Base-by-base conservation (phyloP, 331 rosid genomes). In the Prunus yedoensis region DNA sequence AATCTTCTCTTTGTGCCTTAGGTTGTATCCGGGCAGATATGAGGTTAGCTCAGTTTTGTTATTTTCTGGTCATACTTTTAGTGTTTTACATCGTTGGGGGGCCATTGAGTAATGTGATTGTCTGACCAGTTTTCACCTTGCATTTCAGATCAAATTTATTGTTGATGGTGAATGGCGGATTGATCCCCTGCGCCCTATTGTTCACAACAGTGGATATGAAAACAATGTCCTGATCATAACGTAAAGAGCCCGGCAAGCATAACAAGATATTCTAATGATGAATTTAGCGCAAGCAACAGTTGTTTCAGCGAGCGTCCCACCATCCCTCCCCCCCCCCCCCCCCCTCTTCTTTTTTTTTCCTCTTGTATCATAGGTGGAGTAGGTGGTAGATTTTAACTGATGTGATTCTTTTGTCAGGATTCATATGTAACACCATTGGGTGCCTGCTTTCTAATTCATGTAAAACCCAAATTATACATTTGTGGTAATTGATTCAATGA, bases 131-230 rank as follows among this genome's bases (percentile, higher is more conserved):
- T 51, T 65, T 77, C 8, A 9, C 30, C 76, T 63, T 38, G 30
- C 80, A 32, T 68, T 76, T 70, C 93, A 95, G 98, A 91, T 92
- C 45, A 95, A 95, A 74, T 95, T 95, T 90, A 82, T 95, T 46
- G 99, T 93, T 66, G 99, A 95, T 57, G 98, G 98, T 17, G 83
- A 88, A 80, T 95, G 99, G 99, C 87, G 78, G 86, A 46, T 88
- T 54, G 97, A 92, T 82, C 99, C 94, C 1, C 77, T 92, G 25
- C 96, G 97, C 70, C 93, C 97, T 3, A 61, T 86, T 47, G 93
- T 92, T 68, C 45, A 21, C 43, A 81, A 69, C 83, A 81, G 68
- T 13, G 97, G 97, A 43, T 60, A 77, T n/a, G 79, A 88, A 80
- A 95, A 95, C 66, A 95, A 95, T 79, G 73, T 91, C 32, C 91